A percentile compares a stretch with the other conserved stretches of the same genome.
Evolutionary conservation across 73 alveolate genomes (phyloP).

Genomic region (Vitrella brassicaformis): DNA sequence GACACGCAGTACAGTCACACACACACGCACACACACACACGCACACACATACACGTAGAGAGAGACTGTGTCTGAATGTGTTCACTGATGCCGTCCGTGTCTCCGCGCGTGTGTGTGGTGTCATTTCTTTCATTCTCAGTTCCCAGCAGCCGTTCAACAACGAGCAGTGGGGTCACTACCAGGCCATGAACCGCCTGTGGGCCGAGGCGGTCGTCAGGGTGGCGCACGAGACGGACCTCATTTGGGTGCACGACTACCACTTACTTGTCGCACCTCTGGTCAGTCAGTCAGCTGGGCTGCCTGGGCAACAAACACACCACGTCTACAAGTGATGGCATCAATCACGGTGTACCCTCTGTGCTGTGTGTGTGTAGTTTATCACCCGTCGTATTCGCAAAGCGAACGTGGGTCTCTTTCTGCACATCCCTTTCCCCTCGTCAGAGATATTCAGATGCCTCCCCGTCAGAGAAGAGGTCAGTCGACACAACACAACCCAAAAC

Average conservation of each 20-base stretch:
- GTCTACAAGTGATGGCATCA: too few species aligned
- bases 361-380: too few species aligned
- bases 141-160: background rate
- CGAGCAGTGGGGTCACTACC: background rate
- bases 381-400: conserved; percentile 31
- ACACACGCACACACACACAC: too few species aligned
- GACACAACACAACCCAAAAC: too few species aligned
- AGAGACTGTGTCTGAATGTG: background rate
- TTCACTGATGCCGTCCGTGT: background rate
- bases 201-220: background rate
- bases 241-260: conserved; percentile 1
- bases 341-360: too few species aligned
- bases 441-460: conserved; percentile 46
- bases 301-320: too few species aligned
- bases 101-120: background rate
- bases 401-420: conserved; percentile 51
- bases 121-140: background rate
- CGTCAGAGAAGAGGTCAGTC: conserved; percentile 8
- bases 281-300: background rate
- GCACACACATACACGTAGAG: too few species aligned
- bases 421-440: conserved; percentile 52
- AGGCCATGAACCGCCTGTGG: background rate
- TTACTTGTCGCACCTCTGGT: background rate
- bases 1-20: too few species aligned
- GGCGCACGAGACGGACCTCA: background rate